Evolutionary conservation across 257 asterid genomes (phyloP), one percentile per base, ranked within the genome.

Genomic region (Nemophila menziesii): DNA sequence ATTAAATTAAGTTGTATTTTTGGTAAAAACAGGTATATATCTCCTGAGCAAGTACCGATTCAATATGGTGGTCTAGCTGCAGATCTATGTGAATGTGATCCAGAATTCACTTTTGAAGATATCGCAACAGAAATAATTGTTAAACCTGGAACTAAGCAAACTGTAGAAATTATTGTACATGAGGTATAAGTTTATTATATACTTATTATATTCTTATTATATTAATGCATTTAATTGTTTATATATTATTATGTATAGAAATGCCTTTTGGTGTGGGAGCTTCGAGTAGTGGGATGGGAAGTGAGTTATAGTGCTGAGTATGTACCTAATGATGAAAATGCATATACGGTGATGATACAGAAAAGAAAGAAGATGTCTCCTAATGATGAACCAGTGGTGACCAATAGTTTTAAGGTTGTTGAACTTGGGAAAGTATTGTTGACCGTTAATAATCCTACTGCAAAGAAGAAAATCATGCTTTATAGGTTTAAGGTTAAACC

Each of bases 11-110:
- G 9, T 29, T 41, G 13, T 24, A 17, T 41, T 12, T 41, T 13
- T 33, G 54, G 40, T 20, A 39, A 33, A 24, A 52, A 61, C 71
- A 87, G 97, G 75, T 84, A 89, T 33, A 57, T 80, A 46, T 14
- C 46, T 41, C 46, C 26, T 12, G 46, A 41, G 22, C 46, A 19
- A 14, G 46, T 41, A 38, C 97, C 95, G 9, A 70, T 68, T 53
- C 93, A 76, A 20, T 89, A 83, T 46, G 97, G 97, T 42, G 97
- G 97, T 41, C 93, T 89, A 17, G 66, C 74, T 24, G 84, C 73
- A 1, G 97, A 83, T 66, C 66, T 39, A 54, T 89, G 97, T 5
- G 95, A 89, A 49, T 89, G 97, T 74, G 74, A 84, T 64, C 95
- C 95, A 0, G 95, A 75, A 56, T 89, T 89, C 49, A 69, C 82